Base-by-base conservation (phyloP, 2,329 filamentous ascomycete genomes). In the Ascochyta pisi region DNA sequence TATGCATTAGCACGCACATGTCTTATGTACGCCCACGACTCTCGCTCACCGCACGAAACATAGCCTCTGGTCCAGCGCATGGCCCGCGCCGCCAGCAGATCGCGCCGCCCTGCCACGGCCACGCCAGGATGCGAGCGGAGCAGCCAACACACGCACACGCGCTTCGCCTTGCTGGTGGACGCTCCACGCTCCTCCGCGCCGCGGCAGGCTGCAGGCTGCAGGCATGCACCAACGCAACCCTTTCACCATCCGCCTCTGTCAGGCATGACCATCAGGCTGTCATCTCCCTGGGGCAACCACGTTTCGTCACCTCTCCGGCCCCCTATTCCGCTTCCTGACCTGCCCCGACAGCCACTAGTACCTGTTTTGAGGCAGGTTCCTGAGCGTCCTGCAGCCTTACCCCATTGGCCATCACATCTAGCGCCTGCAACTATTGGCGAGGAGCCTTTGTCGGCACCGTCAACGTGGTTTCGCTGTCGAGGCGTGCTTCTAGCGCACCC, bases 321-420 rank as follows among this genome's bases (percentile, higher is more conserved):
- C 59, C 61, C 19, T 62, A 61, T 65, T 61, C 60, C 50, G 27
- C 53, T 51, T 55, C 41, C 50, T 56, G 50, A 43, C 44, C 54
- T 50, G 61, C 61, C 55, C 54, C 62, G 60, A 46, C 58, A 53
- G 49, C 62, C 49, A 47, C 64, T 65, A 58, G 63, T 64, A 52
- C 56, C 55, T 62, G 47, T 59, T 63, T 62, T 59, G 63, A 63
- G 57, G 48, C 60, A 66, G 62, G 70, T 73, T 68, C 69, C 68
- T 72, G 70, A 58, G 46, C 51, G 48, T 61, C 61, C 64, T 70
- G 65, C 69, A 73, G 68, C 70, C 69, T 69, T 66, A 66, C 63
- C 63, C 62, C 54, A 61, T 64, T 65, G 58, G 61, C 61, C 57
- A 16, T 50, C 49, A 54, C 46, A 29, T 50, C 57, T 60, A 54